Percentiles rank a stretch among this genome's conserved stretches.
Conservation (phyloP, 768 basidiomycete species). For the Lepiota subincarnata region DNA sequence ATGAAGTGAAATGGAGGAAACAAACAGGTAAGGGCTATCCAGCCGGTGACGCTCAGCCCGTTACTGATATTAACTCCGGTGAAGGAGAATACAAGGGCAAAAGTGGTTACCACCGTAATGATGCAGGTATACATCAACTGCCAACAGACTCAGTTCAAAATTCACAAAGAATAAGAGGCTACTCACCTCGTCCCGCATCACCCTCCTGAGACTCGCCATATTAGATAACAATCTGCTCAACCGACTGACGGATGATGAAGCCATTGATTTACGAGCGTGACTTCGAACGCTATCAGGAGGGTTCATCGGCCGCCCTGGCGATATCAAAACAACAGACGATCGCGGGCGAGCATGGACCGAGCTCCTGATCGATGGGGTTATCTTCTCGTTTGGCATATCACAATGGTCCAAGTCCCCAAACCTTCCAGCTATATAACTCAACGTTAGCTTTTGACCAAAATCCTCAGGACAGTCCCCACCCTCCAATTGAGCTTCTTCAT, state of each 20-base stretch:
- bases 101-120: slow-evolving; percentile 44
- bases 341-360: background rate
- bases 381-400: slow-evolving; percentile 4
- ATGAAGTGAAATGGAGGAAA: slow-evolving; percentile 2
- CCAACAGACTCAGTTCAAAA: slow-evolving; percentile 1
- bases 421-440: background rate
- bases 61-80: slow-evolving; percentile 47
- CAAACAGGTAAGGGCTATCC: slow-evolving; percentile 56
- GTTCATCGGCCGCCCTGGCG: background rate
- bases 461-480: slow-evolving; percentile 48
- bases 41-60: slow-evolving; percentile 42
- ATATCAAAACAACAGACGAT: background rate
- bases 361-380: background rate
- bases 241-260: slow-evolving; percentile 29
- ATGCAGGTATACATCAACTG: slow-evolving; percentile 54
- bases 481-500: slow-evolving; percentile 27
- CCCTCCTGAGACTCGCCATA: slow-evolving; percentile 50
- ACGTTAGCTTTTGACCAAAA: background rate
- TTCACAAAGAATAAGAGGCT: background rate
- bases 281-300: slow-evolving; percentile 6
- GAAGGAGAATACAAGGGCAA: slow-evolving; percentile 44
- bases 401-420: no score
- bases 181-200: slow-evolving; percentile 62
- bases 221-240: slow-evolving; percentile 47
- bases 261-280: slow-evolving; percentile 18